Percentiles rank a stretch among this genome's conserved stretches.
These are phyloP conservation scores for Wallacemonas sp. DNA, from an alignment of 208 protist species.

Conservation along the genomic window DNA sequence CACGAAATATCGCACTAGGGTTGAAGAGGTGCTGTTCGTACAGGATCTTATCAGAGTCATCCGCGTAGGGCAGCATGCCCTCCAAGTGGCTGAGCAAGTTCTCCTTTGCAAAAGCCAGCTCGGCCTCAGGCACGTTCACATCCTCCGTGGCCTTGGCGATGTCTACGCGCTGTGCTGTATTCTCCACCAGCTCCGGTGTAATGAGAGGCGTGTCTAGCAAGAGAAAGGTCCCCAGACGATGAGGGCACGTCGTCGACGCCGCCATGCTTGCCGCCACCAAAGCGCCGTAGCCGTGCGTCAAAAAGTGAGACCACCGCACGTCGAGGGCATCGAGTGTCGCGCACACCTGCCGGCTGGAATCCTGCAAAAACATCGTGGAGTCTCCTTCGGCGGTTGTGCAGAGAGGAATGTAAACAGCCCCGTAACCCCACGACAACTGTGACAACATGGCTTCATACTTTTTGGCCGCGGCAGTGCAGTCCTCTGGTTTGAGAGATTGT, in stretches of 20 bases:
- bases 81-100: not conserved
- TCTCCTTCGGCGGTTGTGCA: conserved; percentile 15
- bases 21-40: conserved; percentile 57
- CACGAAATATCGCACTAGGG: conserved; percentile 30
- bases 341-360: conserved; percentile 61
- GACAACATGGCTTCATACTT: conserved; percentile 72
- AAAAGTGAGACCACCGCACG: conserved; percentile 77
- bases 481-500: not conserved
- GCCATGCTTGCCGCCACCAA: conserved; percentile 80
- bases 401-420: conserved; percentile 73
- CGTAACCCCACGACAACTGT: conserved; percentile 60
- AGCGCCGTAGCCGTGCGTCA: conserved; percentile 74
- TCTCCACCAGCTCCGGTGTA: conserved; percentile 54
- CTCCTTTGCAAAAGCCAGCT: conserved; percentile 65
- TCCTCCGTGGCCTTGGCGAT: conserved; percentile 67
- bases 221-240: conserved; percentile 71
- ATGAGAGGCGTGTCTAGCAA: conserved; percentile 79
- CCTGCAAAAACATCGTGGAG: conserved; percentile 35
- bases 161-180: conserved; percentile 53
- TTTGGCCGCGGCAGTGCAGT: conserved; percentile 26
- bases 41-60: conserved; percentile 59
- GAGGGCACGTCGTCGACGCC: conserved; percentile 46
- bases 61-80: conserved; percentile 29
- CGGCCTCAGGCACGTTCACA: conserved; percentile 69
- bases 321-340: conserved; percentile 80